These are phyloP conservation scores for Alternaria viburni DNA, from an alignment of 2,329 filamentous ascomycete genomes.

Conservation along the genomic window DNA sequence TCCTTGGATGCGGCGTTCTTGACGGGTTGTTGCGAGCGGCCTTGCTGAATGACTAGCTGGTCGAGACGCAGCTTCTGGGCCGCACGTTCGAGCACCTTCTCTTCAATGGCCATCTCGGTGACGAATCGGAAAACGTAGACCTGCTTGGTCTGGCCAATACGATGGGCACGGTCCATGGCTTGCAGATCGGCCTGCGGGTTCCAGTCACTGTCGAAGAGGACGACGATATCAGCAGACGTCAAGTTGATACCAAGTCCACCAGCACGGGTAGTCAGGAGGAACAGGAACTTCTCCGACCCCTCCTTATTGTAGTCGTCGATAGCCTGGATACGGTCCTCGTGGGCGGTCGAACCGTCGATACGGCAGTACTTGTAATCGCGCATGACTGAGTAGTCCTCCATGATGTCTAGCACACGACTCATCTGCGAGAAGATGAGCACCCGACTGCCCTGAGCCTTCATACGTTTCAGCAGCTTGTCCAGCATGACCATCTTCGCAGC, in stretches of 20 bases:
- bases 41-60: constrained; percentile 97
- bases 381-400: constrained; percentile 98
- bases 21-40: constrained; percentile 85
- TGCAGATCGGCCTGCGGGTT: constrained; percentile 98
- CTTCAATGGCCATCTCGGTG: constrained; percentile 97
- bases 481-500: constrained; percentile 97
- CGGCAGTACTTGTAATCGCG: constrained; percentile 93
- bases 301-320: constrained; percentile 99
- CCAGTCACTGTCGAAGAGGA: constrained; percentile 98
- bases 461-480: constrained; percentile 84
- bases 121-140: constrained; percentile 96
- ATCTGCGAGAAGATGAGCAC: constrained; percentile 99
- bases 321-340: constrained; percentile 95
- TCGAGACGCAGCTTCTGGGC: constrained; percentile 96
- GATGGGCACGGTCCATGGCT: constrained; percentile 98
- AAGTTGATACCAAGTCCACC: constrained; percentile 97
- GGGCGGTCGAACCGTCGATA: constrained; percentile 94
- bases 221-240: constrained; percentile 91
- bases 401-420: constrained; percentile 94
- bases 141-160: constrained; percentile 98
- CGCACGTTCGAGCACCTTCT: constrained; percentile 95
- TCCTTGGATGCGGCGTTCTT: constrained; percentile 96
- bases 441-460: constrained; percentile 85
- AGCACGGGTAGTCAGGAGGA: constrained; percentile 91
- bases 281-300: constrained; percentile 86